Evolutionary conservation across 352 stramenopile genomes (phyloP), one percentile per base, ranked within the genome.

Genomic region (Peronospora farinosa): DNA sequence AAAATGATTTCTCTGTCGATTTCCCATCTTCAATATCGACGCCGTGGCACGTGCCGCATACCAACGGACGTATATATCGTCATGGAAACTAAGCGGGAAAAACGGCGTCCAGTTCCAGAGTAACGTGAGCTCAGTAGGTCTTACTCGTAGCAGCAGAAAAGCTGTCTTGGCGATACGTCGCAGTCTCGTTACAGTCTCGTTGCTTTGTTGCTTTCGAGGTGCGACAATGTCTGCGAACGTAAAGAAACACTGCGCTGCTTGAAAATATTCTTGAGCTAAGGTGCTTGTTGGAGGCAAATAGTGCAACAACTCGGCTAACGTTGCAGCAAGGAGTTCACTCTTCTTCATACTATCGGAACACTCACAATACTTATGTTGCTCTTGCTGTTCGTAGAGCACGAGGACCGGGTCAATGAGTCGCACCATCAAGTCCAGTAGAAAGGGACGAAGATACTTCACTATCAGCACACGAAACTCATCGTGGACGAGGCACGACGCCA

Each of bases 81-180:
- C 64, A 45, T 86, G 65, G 49, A 88, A 88, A 44, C 77, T 85
- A 31, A 94, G 62, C n/a, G 79, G 74, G 48, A 89, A 92, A 39
- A 92, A 79, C 2, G 70, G 54, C 17, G 77, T 74, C 81, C 79
- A 94, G 62, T 94, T 92, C 79, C 81, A 94, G 15, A 87, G 63
- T 44, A 61, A 31, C 21, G 57, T 53, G 25, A 88, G 63, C 31
- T 81, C 78, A 19, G 71, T 67, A 13, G 79, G 72, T 47, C 81
- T 61, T 25, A 73, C 38, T 8, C 64, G 46, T 11, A 92, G 41
- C 35, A 94, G 35, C n/a, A 73, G 61, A 47, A 78, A 74, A 10
- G 76, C 75, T 3, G 76, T 84, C 25, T 65, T 61, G 12, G 80
- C 72, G 41, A 90, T 87, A 19, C 65, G 54, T 12, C 62, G 63